Percentiles rank a stretch among this genome's conserved stretches.
These are phyloP conservation scores for Hypoxylon sp. DNA, from an alignment of 2,329 filamentous ascomycete species.

Conservation along the genomic window DNA sequence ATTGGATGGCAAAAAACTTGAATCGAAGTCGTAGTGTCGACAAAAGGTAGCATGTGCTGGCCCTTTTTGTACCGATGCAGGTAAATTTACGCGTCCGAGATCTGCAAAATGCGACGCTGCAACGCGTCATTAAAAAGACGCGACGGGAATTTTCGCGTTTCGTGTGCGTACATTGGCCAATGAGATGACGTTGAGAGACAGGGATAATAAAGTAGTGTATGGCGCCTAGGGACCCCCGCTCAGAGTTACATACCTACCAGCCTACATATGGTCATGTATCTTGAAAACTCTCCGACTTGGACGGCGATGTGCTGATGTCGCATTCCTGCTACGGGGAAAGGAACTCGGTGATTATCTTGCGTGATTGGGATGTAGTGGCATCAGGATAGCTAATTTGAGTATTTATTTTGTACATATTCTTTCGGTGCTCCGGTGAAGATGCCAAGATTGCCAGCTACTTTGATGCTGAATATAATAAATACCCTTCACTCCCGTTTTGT, in stretches of 20 bases:
- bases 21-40: not conserved
- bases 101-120: constrained; percentile 4
- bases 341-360: not conserved
- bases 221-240: no score
- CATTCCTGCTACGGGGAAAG: not conserved
- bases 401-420: not conserved
- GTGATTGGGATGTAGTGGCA: not conserved
- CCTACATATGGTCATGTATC: not conserved
- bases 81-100: constrained; percentile 11
- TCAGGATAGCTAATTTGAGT: not conserved
- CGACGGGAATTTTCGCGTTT: constrained; percentile 36
- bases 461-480: not conserved
- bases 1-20: not conserved
- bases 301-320: not conserved
- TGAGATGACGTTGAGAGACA: not conserved
- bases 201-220: constrained; percentile 6
- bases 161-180: constrained; percentile 13
- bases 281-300: not conserved
- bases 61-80: constrained; percentile 9
- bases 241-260: no score
- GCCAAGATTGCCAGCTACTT: not conserved
- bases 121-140: constrained; percentile 24
- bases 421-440: not conserved
- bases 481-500: not conserved
- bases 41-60: constrained; percentile 12